phyloP scores from a whole-genome alignment of 208 protist genomes.

The Porcisia hertigi region DNA sequence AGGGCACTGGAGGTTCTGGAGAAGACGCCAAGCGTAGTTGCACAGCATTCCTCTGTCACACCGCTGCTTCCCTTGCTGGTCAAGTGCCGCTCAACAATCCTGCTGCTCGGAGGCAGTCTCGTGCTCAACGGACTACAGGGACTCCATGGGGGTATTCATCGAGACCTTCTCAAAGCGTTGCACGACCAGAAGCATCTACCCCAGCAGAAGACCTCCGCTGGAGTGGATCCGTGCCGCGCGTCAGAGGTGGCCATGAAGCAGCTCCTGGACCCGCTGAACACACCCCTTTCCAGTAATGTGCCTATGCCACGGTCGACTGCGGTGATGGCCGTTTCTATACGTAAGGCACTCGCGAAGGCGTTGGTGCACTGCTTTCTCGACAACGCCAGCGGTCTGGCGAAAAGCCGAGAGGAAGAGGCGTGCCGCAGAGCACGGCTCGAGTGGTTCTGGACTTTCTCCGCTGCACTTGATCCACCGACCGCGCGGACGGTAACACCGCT shows the following conservation, averaged over 20 bases:
- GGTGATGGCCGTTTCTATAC: conserved; percentile 29
- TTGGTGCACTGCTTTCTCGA: conserved; percentile 63
- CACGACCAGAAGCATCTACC: not conserved
- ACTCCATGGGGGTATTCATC: conserved; percentile 12
- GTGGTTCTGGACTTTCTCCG: conserved; percentile 51
- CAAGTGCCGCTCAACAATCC: conserved; percentile 32
- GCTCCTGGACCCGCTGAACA: conserved; percentile 39
- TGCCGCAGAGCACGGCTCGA: conserved; percentile 39
- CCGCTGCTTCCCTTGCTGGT: conserved; percentile 8
- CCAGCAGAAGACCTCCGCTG: not conserved
- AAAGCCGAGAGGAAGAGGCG: conserved; percentile 27
- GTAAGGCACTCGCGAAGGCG: conserved; percentile 52
- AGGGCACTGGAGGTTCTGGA: conserved; percentile 1
- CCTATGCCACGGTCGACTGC: conserved; percentile 23
- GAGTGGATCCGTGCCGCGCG: not conserved
- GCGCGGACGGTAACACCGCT: conserved; percentile 6
- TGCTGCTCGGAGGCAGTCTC: conserved; percentile 70
- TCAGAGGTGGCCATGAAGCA: conserved; percentile 21
- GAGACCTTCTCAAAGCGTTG: conserved; percentile 11
- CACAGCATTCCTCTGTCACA: not conserved
- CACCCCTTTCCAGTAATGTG: conserved; percentile 35
- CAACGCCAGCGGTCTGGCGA: conserved; percentile 37
- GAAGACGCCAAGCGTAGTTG: conserved; percentile 4
- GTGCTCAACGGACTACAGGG: conserved; percentile 55
- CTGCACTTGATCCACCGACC: conserved; percentile 43